Conservation (phyloP, 192 early-diverging fungal species). For the Linnemannia schmuckeri region DNA sequence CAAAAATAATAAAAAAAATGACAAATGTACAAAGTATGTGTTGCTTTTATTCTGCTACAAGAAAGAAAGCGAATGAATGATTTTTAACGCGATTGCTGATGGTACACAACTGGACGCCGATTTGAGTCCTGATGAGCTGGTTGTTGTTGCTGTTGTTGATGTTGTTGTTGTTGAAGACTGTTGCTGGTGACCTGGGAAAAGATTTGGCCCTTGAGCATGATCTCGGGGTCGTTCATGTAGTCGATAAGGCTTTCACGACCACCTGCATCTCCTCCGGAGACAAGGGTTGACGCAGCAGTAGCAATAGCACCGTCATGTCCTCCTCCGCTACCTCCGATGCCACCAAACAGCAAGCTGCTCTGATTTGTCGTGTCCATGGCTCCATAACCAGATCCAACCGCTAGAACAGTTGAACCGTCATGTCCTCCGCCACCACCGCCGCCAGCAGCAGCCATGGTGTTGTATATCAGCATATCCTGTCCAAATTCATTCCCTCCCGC, state of each 20-base stretch:
- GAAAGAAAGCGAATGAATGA: background rate
- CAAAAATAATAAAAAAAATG: slow-evolving; percentile 14
- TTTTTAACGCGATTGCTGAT: background rate
- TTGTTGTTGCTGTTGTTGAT: slow-evolving; percentile 17
- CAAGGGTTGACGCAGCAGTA: background rate
- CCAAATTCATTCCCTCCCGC: background rate
- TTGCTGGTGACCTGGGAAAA: slow-evolving; percentile 33
- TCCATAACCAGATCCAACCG: background rate
- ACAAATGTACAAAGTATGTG: background rate
- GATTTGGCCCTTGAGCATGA: slow-evolving; percentile 17
- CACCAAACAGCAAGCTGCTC: background rate
- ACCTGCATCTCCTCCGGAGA: background rate
- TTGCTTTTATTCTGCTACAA: background rate
- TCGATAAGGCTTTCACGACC: slow-evolving; percentile 13
- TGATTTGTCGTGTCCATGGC: background rate
- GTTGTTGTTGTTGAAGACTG: slow-evolving; percentile 14
- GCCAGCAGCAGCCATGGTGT: background rate
- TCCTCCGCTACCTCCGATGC: no score
- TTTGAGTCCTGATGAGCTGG: background rate
- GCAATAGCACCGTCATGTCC: background rate
- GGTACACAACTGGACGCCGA: background rate
- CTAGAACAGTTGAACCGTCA: background rate
- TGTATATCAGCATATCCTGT: background rate
- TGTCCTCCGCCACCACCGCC: background rate
- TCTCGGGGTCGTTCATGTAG: slow-evolving; percentile 34